phyloP scores from a whole-genome alignment of 306 rosid species.

The Prinsepia uniflora region DNA sequence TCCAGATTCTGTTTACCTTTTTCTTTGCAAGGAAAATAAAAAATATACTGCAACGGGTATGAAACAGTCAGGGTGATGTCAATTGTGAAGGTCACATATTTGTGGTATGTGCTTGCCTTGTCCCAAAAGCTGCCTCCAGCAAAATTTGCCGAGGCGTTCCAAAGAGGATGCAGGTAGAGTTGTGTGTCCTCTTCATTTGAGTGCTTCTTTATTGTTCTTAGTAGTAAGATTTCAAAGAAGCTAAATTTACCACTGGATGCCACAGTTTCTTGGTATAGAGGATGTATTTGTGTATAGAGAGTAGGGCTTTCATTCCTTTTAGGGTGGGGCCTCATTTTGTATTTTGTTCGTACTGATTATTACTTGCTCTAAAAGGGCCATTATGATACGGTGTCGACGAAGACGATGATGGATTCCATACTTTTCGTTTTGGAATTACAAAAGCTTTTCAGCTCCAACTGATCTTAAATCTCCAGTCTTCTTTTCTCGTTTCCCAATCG shows the following conservation, averaged over 20 bases:
- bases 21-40: neutral
- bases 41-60: neutral
- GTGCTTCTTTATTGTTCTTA: constrained; percentile 24
- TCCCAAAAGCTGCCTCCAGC: neutral
- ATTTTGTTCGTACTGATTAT: constrained; percentile 4
- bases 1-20: constrained; percentile 10
- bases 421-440: neutral
- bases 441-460: no score
- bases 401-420: neutral
- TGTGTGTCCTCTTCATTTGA: neutral
- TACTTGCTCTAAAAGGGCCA: constrained; percentile 10
- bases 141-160: neutral
- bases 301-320: constrained; percentile 18
- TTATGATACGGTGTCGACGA: constrained; percentile 6
- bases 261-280: constrained; percentile 26
- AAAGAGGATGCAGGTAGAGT: neutral
- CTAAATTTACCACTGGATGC: constrained; percentile 20
- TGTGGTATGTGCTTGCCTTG: constrained; percentile 21
- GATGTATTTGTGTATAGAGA: constrained; percentile 42
- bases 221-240: constrained; percentile 14
- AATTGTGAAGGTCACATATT: constrained; percentile 13
- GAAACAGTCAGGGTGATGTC: neutral
- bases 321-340: constrained; percentile 13
- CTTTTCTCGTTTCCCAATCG: no score
- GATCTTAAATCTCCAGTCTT: no score